These are phyloP conservation scores for Solanum arcanum DNA, from an alignment of 257 asterid species.

Conservation along the genomic window DNA sequence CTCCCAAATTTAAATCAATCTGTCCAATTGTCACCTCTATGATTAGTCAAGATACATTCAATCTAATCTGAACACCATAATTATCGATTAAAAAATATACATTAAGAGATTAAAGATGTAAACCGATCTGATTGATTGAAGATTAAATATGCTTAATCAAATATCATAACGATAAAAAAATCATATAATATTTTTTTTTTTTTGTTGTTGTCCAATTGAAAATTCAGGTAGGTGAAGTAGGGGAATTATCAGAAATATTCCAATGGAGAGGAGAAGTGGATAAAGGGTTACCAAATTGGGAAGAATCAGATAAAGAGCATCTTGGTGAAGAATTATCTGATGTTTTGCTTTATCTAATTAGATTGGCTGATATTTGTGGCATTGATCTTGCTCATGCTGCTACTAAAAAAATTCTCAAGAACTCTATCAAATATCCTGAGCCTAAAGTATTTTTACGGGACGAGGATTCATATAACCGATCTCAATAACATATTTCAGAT, in stretches of 20 bases:
- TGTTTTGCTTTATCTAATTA: conserved; percentile 44
- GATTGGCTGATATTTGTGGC: conserved; percentile 52
- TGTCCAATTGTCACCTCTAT: no score
- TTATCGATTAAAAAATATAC: not conserved
- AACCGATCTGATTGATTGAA: not conserved
- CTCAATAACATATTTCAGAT: not conserved
- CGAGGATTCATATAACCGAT: not conserved
- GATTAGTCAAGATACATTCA: not conserved
- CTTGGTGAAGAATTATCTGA: conserved; percentile 59
- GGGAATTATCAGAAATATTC: conserved; percentile 50
- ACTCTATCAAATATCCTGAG: conserved; percentile 39
- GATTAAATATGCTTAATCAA: not conserved
- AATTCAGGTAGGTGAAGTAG: conserved; percentile 49
- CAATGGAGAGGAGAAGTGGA: conserved; percentile 63
- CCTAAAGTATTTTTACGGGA: not conserved
- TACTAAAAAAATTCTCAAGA: conserved; percentile 26
- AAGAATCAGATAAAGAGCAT: conserved; percentile 47
- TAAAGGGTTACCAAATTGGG: conserved; percentile 52
- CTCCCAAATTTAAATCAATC: no score
- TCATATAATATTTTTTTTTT: not conserved
- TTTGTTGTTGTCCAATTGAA: not conserved
- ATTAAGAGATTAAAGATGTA: not conserved
- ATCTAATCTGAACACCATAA: not conserved
- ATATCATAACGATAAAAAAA: not conserved
- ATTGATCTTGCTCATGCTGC: conserved; percentile 50